Percentiles rank a stretch among this genome's conserved stretches.
Evolutionary conservation across 2,329 filamentous ascomycete species (phyloP).

Genomic region (Apiospora aurea): DNA sequence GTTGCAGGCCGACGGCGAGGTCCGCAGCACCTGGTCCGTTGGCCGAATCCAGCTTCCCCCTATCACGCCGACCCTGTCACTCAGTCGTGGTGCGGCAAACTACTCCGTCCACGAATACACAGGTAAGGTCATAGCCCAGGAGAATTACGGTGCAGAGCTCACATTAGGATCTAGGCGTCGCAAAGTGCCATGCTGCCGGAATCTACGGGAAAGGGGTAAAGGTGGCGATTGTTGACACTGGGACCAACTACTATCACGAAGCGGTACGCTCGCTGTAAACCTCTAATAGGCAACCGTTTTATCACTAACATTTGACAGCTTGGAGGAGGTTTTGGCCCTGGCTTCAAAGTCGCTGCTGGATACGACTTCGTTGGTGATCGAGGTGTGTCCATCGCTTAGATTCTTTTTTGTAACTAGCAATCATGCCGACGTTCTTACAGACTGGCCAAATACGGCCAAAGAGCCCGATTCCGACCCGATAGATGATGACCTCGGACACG

Average conservation of each 20-base stretch:
- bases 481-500: constrained; percentile 33
- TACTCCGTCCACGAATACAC: constrained; percentile 22
- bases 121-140: neutral
- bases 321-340: constrained; percentile 22
- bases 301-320: neutral
- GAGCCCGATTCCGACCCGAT: constrained; percentile 30
- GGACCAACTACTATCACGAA: constrained; percentile 20
- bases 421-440: neutral
- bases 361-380: constrained; percentile 22
- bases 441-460: constrained; percentile 20
- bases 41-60: constrained; percentile 28
- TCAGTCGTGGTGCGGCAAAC: constrained; percentile 26
- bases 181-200: constrained; percentile 15
- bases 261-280: neutral
- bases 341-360: constrained; percentile 24
- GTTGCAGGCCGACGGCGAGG: constrained; percentile 42
- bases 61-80: constrained; percentile 5
- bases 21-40: constrained; percentile 36
- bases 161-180: neutral
- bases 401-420: neutral
- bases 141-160: neutral
- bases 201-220: constrained; percentile 14
- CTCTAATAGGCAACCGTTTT: neutral
- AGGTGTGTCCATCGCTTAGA: constrained; percentile 24
- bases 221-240: constrained; percentile 22